Conservation (phyloP, 495 filamentous ascomycete genomes). For the Astrothelium subdiscretum region DNA sequence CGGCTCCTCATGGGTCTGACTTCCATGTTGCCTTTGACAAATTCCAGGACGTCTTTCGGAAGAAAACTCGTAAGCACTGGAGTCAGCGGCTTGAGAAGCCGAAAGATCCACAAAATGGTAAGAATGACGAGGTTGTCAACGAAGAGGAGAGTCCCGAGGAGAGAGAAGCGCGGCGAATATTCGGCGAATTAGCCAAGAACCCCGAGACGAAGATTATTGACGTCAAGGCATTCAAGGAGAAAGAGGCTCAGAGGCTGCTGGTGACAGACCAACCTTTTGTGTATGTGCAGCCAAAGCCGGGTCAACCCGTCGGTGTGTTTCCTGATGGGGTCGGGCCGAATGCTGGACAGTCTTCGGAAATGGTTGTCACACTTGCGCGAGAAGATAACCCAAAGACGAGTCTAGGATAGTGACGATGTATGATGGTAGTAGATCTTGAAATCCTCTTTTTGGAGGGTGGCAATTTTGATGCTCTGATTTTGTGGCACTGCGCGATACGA, state of each 20-base stretch:
- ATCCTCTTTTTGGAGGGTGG: neutral
- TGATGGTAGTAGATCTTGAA: neutral
- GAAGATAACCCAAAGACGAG: neutral
- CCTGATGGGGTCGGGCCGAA: neutral
- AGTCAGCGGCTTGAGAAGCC: neutral
- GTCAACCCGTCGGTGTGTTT: constrained; percentile 9
- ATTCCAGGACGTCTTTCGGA: constrained; percentile 22
- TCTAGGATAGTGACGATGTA: neutral
- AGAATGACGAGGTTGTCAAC: constrained; percentile 23
- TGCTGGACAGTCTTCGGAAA: neutral
- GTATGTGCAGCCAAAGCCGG: constrained; percentile 11
- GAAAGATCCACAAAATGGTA: neutral
- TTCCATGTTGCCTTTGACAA: constrained; percentile 18
- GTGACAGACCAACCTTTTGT: constrained; percentile 3
- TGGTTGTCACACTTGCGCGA: neutral
- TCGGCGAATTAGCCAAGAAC: neutral
- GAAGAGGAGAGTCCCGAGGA: constrained; percentile 89
- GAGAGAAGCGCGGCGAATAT: neutral
- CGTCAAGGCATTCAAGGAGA: neutral
- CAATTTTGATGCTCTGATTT: no score
- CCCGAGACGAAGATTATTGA: neutral
- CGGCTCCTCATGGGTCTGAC: constrained; percentile 12
- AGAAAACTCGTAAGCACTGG: constrained; percentile 3
- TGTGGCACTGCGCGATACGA: no score
- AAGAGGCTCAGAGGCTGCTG: neutral